These are phyloP conservation scores for Meira miltonrushii DNA, from an alignment of 1,284 basidiomycete species.

Conservation along the genomic window DNA sequence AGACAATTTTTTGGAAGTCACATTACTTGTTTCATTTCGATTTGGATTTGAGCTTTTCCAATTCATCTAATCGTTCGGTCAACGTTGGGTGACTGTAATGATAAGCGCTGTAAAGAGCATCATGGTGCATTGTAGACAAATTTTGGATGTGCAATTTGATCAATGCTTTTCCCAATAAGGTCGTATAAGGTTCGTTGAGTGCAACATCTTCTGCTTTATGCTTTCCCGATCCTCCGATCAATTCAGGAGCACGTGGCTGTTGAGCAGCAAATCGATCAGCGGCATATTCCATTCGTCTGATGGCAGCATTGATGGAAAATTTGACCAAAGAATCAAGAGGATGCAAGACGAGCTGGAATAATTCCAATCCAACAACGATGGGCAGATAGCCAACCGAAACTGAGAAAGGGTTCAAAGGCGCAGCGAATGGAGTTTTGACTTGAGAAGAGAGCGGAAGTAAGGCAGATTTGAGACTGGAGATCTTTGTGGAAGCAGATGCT, in stretches of 20 bases:
- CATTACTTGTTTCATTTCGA: background rate
- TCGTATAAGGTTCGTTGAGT: slow-evolving; percentile 31
- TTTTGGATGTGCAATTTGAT: slow-evolving; percentile 50
- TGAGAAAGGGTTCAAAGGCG: background rate
- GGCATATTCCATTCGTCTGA: slow-evolving; percentile 46
- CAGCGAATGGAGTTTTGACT: background rate
- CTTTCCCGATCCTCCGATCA: too few species aligned
- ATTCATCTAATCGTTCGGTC: slow-evolving; percentile 33
- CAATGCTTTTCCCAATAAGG: slow-evolving; percentile 39
- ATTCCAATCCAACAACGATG: slow-evolving; percentile 45
- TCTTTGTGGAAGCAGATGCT: background rate
- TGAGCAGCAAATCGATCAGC: slow-evolving; percentile 42
- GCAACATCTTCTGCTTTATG: slow-evolving; percentile 6
- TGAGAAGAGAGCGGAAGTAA: background rate
- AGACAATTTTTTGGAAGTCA: background rate
- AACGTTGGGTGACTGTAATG: slow-evolving; percentile 49
- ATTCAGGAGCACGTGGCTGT: slow-evolving; percentile 26
- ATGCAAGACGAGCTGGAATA: slow-evolving; percentile 48
- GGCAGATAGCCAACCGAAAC: slow-evolving; percentile 36
- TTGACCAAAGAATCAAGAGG: slow-evolving; percentile 44
- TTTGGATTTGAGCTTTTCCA: slow-evolving; percentile 1
- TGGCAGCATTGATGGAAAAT: slow-evolving; percentile 40
- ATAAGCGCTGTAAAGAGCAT: slow-evolving; percentile 47
- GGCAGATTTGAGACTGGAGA: background rate
- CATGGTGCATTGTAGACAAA: slow-evolving; percentile 50